These are phyloP conservation scores for Nectriaceae sp. DNA, from an alignment of 2,329 filamentous ascomycete genomes.

Conservation along the genomic window DNA sequence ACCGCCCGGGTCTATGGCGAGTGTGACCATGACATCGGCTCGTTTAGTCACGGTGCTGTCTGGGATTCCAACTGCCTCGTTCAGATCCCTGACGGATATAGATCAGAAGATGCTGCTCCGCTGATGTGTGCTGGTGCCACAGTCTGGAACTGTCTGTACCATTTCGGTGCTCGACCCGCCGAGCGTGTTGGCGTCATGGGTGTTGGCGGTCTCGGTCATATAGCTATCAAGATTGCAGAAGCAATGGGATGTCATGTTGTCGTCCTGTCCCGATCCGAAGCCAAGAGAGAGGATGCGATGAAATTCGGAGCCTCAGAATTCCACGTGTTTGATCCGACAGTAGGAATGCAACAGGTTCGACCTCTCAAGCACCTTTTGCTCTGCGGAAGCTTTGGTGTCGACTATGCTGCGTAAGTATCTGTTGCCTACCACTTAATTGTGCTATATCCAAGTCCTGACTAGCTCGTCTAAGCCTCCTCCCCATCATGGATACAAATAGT, in stretches of 20 bases:
- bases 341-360: too few relatives aligned
- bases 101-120: conserved; percentile 47
- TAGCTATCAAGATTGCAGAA: background rate
- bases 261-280: background rate
- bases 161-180: conserved; percentile 24
- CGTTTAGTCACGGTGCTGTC: too few relatives aligned
- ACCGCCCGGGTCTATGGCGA: conserved; percentile 7
- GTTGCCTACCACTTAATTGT: too few relatives aligned
- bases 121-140: conserved; percentile 42
- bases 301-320: background rate
- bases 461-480: too few relatives aligned
- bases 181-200: conserved; percentile 54
- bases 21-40: too few relatives aligned
- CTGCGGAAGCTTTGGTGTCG: too few relatives aligned
- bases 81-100: conserved; percentile 47
- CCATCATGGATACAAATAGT: too few relatives aligned
- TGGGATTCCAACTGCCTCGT: too few relatives aligned
- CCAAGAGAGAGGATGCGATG: background rate
- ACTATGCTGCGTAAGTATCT: too few relatives aligned
- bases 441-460: too few relatives aligned
- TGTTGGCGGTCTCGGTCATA: conserved; percentile 44
- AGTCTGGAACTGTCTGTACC: conserved; percentile 40
- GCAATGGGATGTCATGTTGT: background rate
- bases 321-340: too few relatives aligned
- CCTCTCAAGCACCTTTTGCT: too few relatives aligned